Conservation (phyloP, 805 yeast species). For the Candida methanosorbosa region DNA sequence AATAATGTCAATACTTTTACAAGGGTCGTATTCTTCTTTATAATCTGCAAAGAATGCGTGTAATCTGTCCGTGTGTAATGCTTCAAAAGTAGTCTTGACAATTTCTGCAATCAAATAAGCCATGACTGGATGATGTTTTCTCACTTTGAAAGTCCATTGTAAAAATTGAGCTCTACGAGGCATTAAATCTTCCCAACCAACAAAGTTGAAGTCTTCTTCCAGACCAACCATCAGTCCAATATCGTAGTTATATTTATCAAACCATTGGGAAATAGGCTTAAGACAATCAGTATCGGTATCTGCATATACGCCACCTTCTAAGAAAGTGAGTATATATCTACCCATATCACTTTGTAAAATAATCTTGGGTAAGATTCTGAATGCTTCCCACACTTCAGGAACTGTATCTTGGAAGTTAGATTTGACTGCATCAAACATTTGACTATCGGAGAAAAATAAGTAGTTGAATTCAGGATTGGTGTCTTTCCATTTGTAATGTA, state of each 20-base stretch:
- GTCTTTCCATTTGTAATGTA: constrained; percentile 52
- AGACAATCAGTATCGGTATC: constrained; percentile 75
- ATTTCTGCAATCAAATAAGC: constrained; percentile 40
- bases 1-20: constrained; percentile 63
- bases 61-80: constrained; percentile 23
- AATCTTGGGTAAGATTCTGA: constrained; percentile 60
- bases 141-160: constrained; percentile 45
- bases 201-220: constrained; percentile 89
- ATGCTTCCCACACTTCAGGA: constrained; percentile 71
- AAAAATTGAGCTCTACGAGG: constrained; percentile 41
- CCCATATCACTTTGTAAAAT: constrained; percentile 85
- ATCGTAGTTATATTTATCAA: constrained; percentile 17
- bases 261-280: constrained; percentile 63
- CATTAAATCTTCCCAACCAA: constrained; percentile 69
- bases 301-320: constrained; percentile 83
- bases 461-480: constrained; percentile 53
- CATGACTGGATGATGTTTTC: constrained; percentile 47
- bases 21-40: constrained; percentile 30
- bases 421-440: constrained; percentile 36
- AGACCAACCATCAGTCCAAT: constrained; percentile 79
- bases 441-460: constrained; percentile 55
- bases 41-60: constrained; percentile 12
- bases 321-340: constrained; percentile 70
- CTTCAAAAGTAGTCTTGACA: constrained; percentile 32
- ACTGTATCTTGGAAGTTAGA: constrained; percentile 47